Evolutionary conservation across 371 early-diverging fungal species (phyloP).

Genomic region (Rhizopus stolonifer): DNA sequence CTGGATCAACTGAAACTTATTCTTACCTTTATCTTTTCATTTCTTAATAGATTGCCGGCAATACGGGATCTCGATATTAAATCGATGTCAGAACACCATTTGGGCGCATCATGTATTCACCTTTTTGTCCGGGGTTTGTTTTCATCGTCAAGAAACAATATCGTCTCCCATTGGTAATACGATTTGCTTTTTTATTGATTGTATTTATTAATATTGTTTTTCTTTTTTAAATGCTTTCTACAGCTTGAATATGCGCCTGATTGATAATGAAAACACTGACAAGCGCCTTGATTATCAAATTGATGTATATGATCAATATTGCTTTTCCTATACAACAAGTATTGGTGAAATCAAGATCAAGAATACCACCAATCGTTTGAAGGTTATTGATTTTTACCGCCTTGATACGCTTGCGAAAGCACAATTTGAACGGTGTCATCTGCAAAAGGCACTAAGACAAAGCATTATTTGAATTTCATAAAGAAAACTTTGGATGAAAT

Average conservation of each 20-base stretch:
- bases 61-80: slow-evolving; percentile 7
- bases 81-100: slow-evolving; percentile 4
- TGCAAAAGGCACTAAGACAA: too few species aligned
- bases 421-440: slow-evolving; percentile 9
- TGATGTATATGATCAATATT: slow-evolving; percentile 5
- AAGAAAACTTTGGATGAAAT: too few species aligned
- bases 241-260: slow-evolving; percentile 4
- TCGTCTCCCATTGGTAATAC: slow-evolving; percentile 3
- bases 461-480: too few species aligned
- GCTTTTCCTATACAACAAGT: slow-evolving; percentile 4
- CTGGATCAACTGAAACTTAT: slow-evolving; percentile 3
- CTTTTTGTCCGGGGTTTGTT: slow-evolving; percentile 1
- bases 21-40: slow-evolving; percentile 3
- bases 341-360: slow-evolving; percentile 9
- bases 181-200: slow-evolving; percentile 5
- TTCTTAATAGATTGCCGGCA: slow-evolving; percentile 8
- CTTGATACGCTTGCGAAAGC: slow-evolving; percentile 4
- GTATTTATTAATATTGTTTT: slow-evolving; percentile 6
- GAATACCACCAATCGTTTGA: slow-evolving; percentile 5
- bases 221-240: slow-evolving; percentile 8
- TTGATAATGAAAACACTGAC: slow-evolving; percentile 1
- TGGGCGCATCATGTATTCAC: slow-evolving; percentile 2
- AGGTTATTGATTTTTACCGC: slow-evolving; percentile 9
- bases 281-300: slow-evolving; percentile 6
- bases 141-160: slow-evolving; percentile 3